phyloP scores from a whole-genome alignment of 495 filamentous ascomycete genomes.

The Tuber aestivum region DNA sequence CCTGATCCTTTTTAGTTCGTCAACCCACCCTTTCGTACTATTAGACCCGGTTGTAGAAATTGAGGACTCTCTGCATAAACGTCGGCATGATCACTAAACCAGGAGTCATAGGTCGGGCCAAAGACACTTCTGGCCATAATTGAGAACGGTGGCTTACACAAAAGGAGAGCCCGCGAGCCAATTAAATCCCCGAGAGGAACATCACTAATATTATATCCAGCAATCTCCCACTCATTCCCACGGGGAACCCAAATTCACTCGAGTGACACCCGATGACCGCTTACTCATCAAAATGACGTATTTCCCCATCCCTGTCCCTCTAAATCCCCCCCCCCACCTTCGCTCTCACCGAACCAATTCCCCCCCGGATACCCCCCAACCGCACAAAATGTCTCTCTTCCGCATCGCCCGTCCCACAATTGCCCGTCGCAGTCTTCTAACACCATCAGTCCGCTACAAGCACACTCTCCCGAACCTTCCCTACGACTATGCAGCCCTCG shows the following conservation, averaged over 20 bases:
- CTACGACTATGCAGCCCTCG: slow-evolving; percentile 87
- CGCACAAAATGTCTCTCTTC: slow-evolving; percentile 45
- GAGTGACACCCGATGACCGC: slow-evolving; percentile 22
- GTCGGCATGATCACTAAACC: neutral
- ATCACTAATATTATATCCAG: neutral
- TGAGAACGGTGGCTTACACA: no score
- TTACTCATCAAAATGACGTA: slow-evolving; percentile 36
- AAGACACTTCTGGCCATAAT: neutral
- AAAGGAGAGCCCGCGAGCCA: neutral
- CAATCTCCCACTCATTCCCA: neutral
- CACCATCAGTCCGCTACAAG: slow-evolving; percentile 75
- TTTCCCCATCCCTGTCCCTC: slow-evolving; percentile 5
- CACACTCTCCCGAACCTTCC: slow-evolving; percentile 90
- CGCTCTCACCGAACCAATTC: slow-evolving; percentile 3
- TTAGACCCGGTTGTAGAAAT: neutral
- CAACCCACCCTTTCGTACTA: neutral
- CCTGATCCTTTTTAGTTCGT: no score
- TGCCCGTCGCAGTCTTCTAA: slow-evolving; percentile 48
- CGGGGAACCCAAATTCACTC: neutral
- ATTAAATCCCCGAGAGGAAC: neutral
- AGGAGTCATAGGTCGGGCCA: neutral
- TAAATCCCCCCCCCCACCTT: slow-evolving; percentile 2
- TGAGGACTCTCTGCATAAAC: neutral
- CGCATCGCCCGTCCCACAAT: slow-evolving; percentile 47
- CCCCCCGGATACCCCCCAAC: neutral